These are phyloP conservation scores for Gryganskiella cystojenkinii DNA, from an alignment of 192 early-diverging fungal genomes.

Conservation along the genomic window DNA sequence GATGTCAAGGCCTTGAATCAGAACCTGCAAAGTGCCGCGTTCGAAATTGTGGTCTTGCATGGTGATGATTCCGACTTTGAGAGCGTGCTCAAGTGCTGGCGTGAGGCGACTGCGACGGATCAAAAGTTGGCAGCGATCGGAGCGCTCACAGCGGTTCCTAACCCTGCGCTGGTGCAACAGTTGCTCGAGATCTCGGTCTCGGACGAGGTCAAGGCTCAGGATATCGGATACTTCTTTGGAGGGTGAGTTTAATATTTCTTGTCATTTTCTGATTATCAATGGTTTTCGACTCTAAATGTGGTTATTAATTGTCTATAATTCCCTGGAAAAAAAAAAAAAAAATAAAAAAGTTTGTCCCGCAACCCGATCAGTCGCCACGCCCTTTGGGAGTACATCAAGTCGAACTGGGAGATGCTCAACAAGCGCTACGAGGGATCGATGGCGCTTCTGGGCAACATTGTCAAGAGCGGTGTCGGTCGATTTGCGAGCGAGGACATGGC, in stretches of 20 bases:
- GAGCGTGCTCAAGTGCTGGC: constrained; percentile 70
- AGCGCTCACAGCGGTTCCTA: constrained; percentile 66
- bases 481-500: constrained; percentile 66
- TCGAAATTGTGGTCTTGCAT: constrained; percentile 72
- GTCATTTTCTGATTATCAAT: background rate
- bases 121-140: constrained; percentile 75
- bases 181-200: constrained; percentile 71
- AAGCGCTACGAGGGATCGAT: constrained; percentile 64
- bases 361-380: constrained; percentile 65
- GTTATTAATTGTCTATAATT: constrained; percentile 28
- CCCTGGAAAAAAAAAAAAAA: no score
- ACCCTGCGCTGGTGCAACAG: constrained; percentile 66
- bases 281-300: background rate
- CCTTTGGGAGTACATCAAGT: constrained; percentile 76
- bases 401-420: constrained; percentile 67
- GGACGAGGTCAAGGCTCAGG: constrained; percentile 78
- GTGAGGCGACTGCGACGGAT: constrained; percentile 69
- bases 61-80: constrained; percentile 73
- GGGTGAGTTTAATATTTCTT: constrained; percentile 41
- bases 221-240: constrained; percentile 65
- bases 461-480: constrained; percentile 56
- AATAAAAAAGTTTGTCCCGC: constrained; percentile 65
- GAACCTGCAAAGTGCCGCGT: constrained; percentile 78
- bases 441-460: constrained; percentile 56
- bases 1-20: constrained; percentile 79